Evolutionary conservation across 441 rosid species (phyloP).

Genomic region (Mallotus repandus): DNA sequence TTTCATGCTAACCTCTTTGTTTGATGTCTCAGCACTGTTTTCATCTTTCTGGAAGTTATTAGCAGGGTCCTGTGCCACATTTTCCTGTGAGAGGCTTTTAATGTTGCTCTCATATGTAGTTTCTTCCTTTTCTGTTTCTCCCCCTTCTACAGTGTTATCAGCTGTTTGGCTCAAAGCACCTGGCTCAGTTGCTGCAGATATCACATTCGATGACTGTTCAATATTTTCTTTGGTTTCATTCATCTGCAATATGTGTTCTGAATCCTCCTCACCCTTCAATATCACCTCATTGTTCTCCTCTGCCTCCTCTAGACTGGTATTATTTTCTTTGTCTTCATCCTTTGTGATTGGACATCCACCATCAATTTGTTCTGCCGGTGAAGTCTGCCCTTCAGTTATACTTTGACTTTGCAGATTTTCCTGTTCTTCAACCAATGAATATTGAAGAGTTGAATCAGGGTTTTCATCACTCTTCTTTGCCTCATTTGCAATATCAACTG

Average conservation of each 20-base stretch:
- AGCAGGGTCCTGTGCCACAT: constrained; percentile 8
- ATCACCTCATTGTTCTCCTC: constrained; percentile 16
- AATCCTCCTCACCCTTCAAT: constrained; percentile 20
- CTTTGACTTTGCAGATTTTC: constrained; percentile 17
- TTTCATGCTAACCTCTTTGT: constrained; percentile 31
- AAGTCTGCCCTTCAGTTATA: background rate
- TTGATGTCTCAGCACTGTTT: constrained; percentile 6
- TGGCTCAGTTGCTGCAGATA: constrained; percentile 14
- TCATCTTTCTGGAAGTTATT: constrained; percentile 17
- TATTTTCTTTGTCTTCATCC: constrained; percentile 12
- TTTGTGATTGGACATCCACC: background rate
- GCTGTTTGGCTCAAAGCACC: constrained; percentile 1
- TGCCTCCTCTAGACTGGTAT: constrained; percentile 11
- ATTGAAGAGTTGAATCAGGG: background rate
- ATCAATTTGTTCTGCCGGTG: constrained; percentile 12
- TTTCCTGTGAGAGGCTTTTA: constrained; percentile 19
- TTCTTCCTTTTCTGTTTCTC: constrained; percentile 26
- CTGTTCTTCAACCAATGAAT: constrained; percentile 11
- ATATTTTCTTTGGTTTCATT: constrained; percentile 20
- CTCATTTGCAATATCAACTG: background rate
- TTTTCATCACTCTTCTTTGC: constrained; percentile 12
- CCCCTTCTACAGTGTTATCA: constrained; percentile 18
- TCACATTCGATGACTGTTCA: constrained; percentile 10
- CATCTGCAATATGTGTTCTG: constrained; percentile 12
- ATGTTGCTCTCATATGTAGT: constrained; percentile 6